Evolutionary conservation across 345 rosid genomes (phyloP).

Genomic region (Salix exigua): DNA sequence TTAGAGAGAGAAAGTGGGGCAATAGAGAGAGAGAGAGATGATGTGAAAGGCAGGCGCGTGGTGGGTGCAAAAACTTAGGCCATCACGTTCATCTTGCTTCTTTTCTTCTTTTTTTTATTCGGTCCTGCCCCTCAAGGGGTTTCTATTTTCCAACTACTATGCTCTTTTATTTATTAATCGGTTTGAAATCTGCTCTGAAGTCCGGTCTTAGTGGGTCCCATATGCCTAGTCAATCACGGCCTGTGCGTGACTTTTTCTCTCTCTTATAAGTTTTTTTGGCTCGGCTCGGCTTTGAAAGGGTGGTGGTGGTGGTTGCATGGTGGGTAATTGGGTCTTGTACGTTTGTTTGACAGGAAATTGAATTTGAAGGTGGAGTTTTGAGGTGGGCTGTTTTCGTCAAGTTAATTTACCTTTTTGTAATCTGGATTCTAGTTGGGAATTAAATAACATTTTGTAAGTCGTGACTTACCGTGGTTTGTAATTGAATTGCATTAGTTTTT

Average conservation of each 20-base stretch:
- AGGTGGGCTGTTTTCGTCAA: not conserved
- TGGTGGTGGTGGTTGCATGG: not conserved
- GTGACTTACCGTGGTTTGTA: too few relatives aligned
- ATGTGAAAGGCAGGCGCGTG: constrained; percentile 46
- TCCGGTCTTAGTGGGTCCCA: constrained; percentile 39
- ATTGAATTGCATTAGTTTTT: too few relatives aligned
- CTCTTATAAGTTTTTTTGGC: not conserved
- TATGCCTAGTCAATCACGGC: constrained; percentile 37
- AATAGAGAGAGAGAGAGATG: constrained; percentile 8
- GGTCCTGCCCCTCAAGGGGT: constrained; percentile 2
- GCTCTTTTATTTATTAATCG: not conserved
- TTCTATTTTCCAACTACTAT: constrained; percentile 9
- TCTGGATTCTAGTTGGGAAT: not conserved
- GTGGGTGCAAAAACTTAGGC: constrained; percentile 21
- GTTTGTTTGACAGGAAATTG: constrained; percentile 7
- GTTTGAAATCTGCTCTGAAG: constrained; percentile 24
- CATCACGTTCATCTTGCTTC: constrained; percentile 49
- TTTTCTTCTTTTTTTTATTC: not conserved
- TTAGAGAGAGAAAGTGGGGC: constrained; percentile 25
- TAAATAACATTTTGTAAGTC: not conserved
- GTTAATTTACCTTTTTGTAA: too few relatives aligned
- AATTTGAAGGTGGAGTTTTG: not conserved
- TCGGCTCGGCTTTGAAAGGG: constrained; percentile 11
- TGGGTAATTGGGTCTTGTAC: not conserved
- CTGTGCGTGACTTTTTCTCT: not conserved